Evolutionary conservation across 345 rosid species (phyloP).

Genomic region (Gossypium turneri): DNA sequence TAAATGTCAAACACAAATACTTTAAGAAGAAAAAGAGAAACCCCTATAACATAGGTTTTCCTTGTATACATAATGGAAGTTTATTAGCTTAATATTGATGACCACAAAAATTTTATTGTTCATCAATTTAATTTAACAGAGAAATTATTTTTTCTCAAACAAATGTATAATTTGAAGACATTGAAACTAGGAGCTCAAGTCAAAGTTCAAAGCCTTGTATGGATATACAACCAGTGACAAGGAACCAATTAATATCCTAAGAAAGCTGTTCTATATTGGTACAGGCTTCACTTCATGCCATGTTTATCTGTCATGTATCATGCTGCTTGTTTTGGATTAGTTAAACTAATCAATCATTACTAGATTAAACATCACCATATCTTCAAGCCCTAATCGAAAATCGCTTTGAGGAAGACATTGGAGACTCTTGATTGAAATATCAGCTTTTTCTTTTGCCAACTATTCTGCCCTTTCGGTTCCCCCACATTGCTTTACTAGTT

Average conservation of each 20-base stretch:
- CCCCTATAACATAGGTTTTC: too few relatives aligned
- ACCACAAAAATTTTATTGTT: too few relatives aligned
- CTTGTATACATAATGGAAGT: too few relatives aligned
- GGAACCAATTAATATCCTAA: slow-evolving; percentile 8
- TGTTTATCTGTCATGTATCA: background rate
- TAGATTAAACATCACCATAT: slow-evolving; percentile 85
- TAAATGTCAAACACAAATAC: too few relatives aligned
- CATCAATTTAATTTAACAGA: too few relatives aligned
- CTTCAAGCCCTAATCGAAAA: slow-evolving; percentile 62
- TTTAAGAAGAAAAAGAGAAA: too few relatives aligned
- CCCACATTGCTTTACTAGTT: slow-evolving; percentile 55
- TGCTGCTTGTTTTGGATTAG: background rate
- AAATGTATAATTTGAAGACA: background rate
- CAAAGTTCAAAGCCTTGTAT: slow-evolving; percentile 27
- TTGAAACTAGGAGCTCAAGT: slow-evolving; percentile 25
- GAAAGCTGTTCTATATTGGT: slow-evolving; percentile 1
- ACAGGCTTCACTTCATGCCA: slow-evolving; percentile 11
- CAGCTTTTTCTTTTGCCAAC: slow-evolving; percentile 80
- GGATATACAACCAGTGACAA: slow-evolving; percentile 25
- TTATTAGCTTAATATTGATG: too few relatives aligned
- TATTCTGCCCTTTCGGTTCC: slow-evolving; percentile 75
- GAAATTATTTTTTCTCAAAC: too few relatives aligned
- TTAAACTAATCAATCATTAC: slow-evolving; percentile 64
- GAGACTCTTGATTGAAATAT: slow-evolving; percentile 61
- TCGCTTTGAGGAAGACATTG: slow-evolving; percentile 57